phyloP scores from a whole-genome alignment of 805 yeast genomes.

The Schwanniomyces yamadae region DNA sequence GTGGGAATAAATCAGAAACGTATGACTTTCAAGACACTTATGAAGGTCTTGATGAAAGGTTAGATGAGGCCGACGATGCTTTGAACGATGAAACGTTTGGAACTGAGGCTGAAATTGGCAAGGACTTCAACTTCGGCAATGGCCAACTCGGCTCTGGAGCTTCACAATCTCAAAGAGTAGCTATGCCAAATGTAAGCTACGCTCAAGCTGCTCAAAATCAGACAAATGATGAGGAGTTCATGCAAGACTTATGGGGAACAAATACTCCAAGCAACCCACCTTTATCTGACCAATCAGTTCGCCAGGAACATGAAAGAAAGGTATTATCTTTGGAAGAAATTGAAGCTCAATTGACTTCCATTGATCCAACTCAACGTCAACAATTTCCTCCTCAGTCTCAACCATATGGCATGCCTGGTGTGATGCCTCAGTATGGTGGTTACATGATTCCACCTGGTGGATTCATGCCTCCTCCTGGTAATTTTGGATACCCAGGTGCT shows the following conservation, averaged over 20 bases:
- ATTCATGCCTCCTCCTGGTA: slow-evolving; percentile 35
- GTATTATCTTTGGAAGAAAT: slow-evolving; percentile 77
- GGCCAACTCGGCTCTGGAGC: too few species aligned
- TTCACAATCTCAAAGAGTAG: too few species aligned
- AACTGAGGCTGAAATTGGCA: slow-evolving; percentile 45
- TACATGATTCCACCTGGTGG: slow-evolving; percentile 44
- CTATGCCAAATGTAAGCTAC: too few species aligned
- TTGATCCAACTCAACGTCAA: slow-evolving; percentile 32
- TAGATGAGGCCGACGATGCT: slow-evolving; percentile 71
- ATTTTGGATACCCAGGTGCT: slow-evolving; percentile 30
- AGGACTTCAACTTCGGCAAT: slow-evolving; percentile 64
- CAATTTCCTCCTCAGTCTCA: slow-evolving; percentile 31
- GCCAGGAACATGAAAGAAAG: slow-evolving; percentile 34
- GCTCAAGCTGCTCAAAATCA: slow-evolving; percentile 38
- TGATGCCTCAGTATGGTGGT: slow-evolving; percentile 36
- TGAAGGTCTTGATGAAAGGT: slow-evolving; percentile 70
- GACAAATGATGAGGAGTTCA: slow-evolving; percentile 43
- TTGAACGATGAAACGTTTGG: slow-evolving; percentile 83
- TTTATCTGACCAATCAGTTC: slow-evolving; percentile 12
- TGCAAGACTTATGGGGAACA: slow-evolving; percentile 46
- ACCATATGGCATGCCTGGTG: slow-evolving; percentile 29
- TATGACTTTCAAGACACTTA: slow-evolving; percentile 83
- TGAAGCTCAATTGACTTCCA: slow-evolving; percentile 69
- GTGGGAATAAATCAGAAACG: slow-evolving; percentile 26
- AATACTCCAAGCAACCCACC: slow-evolving; percentile 32